A percentile compares a stretch with the other conserved stretches of the same genome.
phyloP scores from a whole-genome alignment of 352 stramenopile species.

The Pythium aquatile region DNA sequence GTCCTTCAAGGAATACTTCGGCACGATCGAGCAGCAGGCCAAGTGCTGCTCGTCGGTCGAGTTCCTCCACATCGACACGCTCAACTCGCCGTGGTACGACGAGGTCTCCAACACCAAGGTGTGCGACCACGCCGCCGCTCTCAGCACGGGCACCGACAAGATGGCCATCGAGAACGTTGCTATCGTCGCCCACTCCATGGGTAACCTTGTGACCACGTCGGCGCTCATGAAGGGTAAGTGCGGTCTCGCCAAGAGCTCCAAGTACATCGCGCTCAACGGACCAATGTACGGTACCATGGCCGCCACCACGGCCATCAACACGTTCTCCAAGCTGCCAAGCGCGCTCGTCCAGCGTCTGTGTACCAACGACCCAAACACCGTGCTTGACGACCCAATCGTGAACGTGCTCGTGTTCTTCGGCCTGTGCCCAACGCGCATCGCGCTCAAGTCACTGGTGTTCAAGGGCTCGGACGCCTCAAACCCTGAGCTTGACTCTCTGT shows the following conservation, averaged over 20 bases:
- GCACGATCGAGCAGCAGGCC: conserved; percentile 27
- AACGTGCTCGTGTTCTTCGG: conserved; percentile 13
- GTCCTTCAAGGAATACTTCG: conserved; percentile 31
- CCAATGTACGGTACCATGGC: conserved; percentile 39
- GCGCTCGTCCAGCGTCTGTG: background rate
- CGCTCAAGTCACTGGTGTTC: conserved; percentile 9
- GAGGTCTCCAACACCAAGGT: conserved; percentile 19
- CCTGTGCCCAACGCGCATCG: conserved; percentile 10
- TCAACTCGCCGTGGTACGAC: conserved; percentile 28
- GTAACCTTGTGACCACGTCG: conserved; percentile 36
- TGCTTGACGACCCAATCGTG: conserved; percentile 6
- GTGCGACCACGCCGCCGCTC: conserved; percentile 19
- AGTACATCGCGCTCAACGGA: conserved; percentile 40
- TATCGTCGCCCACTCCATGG: conserved; percentile 48
- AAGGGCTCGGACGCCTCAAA: conserved; percentile 13
- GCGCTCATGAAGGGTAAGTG: conserved; percentile 34
- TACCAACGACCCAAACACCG: background rate
- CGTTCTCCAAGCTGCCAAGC: conserved; percentile 5
- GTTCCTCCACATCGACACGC: conserved; percentile 37
- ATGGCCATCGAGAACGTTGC: conserved; percentile 31
- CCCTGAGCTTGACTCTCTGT: conserved; percentile 15
- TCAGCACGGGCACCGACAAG: conserved; percentile 8
- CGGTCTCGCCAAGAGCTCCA: conserved; percentile 25
- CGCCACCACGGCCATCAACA: conserved; percentile 20
- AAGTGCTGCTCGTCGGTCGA: conserved; percentile 32